phyloP scores from a whole-genome alignment of 139 green algal species.

The Tetradesmus obliquus region DNA sequence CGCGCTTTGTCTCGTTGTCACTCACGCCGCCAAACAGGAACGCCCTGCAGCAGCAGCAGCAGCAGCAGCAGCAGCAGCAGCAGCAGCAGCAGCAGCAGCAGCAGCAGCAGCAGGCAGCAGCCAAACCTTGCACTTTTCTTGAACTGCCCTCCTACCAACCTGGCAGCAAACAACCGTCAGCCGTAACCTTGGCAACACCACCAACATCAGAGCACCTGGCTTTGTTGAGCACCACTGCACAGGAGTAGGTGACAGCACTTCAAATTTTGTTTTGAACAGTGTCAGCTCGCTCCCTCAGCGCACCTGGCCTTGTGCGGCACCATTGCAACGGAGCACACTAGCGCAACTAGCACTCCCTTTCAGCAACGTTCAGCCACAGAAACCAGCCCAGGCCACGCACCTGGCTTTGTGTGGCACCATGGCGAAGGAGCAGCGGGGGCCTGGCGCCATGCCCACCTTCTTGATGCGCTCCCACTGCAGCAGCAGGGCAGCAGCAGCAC shows the following conservation, averaged over 20 bases:
- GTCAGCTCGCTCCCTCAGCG: not conserved
- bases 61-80: not conserved
- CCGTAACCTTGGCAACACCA: not conserved
- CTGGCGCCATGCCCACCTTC: conserved; percentile 89
- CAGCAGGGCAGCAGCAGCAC: not conserved
- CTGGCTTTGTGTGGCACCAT: conserved; percentile 80
- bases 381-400: not conserved
- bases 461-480: conserved; percentile 93
- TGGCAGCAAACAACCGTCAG: not conserved
- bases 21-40: conserved; percentile 95
- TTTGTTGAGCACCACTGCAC: no score
- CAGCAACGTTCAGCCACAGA: no score
- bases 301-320: no score
- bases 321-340: no score
- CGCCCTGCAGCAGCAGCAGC: conserved; percentile 46
- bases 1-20: conserved; percentile 87
- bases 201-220: no score
- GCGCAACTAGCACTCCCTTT: no score
- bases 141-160: not conserved
- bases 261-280: no score
- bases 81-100: not conserved
- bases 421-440: conserved; percentile 83
- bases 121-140: not conserved
- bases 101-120: not conserved
- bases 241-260: no score